phyloP scores from a whole-genome alignment of 2,329 filamentous ascomycete genomes.

The Phialemoniopsis sp. region DNA sequence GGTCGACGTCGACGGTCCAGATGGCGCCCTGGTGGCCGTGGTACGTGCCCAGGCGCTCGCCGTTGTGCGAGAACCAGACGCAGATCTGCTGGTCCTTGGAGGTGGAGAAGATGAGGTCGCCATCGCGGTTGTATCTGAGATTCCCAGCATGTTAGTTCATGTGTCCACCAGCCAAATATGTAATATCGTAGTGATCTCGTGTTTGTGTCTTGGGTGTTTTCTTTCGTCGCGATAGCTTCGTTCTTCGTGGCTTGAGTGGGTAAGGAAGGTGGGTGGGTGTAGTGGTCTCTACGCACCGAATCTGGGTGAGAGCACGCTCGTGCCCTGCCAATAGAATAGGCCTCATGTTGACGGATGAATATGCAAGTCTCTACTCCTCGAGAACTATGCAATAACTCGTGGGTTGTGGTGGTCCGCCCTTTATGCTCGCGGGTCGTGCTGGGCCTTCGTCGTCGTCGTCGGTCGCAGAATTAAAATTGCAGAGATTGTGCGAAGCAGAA shows the following conservation, averaged over 20 bases:
- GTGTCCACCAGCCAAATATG: no score
- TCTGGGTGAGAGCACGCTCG: constrained; percentile 93
- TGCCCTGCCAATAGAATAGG: constrained; percentile 95
- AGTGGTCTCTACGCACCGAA: constrained; percentile 56
- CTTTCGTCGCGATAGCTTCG: no score
- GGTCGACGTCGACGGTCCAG: constrained; percentile 97
- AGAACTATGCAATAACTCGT: no score
- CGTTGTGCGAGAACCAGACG: constrained; percentile 96
- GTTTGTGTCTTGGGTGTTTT: no score
- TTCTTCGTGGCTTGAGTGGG: no score
- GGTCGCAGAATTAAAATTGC: no score
- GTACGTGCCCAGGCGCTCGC: constrained; percentile 95
- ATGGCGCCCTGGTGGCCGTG: constrained; percentile 95
- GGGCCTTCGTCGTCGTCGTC: no score
- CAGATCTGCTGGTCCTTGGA: constrained; percentile 62
- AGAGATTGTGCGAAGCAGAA: no score
- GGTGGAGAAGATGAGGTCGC: constrained; percentile 54
- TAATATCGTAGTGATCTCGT: no score
- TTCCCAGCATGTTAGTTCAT: no score
- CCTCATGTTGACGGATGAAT: constrained; percentile 67
- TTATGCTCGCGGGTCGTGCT: no score
- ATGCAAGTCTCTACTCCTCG: not conserved
- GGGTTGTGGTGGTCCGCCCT: no score
- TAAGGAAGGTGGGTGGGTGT: not conserved
- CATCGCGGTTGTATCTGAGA: constrained; percentile 81